Base-by-base conservation (phyloP, 768 basidiomycete genomes). In the Daedalea quercina region DNA sequence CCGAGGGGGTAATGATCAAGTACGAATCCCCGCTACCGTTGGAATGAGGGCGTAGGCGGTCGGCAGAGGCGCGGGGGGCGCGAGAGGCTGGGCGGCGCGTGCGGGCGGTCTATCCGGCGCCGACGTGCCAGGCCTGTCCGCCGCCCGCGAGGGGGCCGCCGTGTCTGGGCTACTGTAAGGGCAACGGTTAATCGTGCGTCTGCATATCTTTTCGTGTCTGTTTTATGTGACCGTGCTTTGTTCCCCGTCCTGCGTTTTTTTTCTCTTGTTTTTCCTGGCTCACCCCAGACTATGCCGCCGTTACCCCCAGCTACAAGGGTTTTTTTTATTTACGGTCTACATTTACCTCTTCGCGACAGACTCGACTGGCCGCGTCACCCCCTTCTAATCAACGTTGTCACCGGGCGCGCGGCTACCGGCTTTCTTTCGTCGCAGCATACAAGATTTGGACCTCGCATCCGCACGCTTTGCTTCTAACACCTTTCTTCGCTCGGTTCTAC, bases 11-110 rank as follows among this genome's bases (percentile, higher is more conserved):
- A 57, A 54, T 54, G 46, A 56, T 63, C 60, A 65, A 63, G 64
- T 65, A 60, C 64, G 64, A 62, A 53, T 61, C 60, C 44, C 60
- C 60, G 54, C 61, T 60, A 54, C 59, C 52, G 58, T 65, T 61
- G 64, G 64, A 60, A 64, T 65, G 63, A 62, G 63, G 59, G 63
- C 58, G 43, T 64, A 57, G 54, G 52, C 22, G 51, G 34, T 7
- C 20, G 7, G 26, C 19, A n/a, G 37, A 15, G 49, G 13, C 35
- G 49, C 33, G 49, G 37, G 22, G 17, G 15, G 43, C 24, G 40
- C 24, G 20, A 25, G 51, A 40, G 37, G 19, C 15, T 6, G 4
- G 37, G 6, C 19, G 15, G 37, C 17, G 37, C 15, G 37, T 35
- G 34, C 9, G 34, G 9, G 34, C 34, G 9, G 34, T 15, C 6